Percentiles rank a stretch among this genome's conserved stretches.
phyloP scores from a whole-genome alignment of 2,329 filamentous ascomycete genomes.

The Trichoderma guizhouense region DNA sequence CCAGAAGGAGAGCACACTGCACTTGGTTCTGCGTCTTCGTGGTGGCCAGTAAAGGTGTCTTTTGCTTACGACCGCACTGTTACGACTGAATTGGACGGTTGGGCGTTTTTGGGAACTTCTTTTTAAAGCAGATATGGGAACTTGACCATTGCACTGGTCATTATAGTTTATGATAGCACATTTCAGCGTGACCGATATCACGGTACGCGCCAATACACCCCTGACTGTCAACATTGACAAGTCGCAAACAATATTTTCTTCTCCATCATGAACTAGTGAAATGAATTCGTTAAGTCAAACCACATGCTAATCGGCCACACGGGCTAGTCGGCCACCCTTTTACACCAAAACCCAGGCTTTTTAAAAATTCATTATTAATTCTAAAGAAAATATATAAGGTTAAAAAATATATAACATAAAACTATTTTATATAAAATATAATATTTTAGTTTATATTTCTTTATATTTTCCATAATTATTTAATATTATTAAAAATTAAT shows the following conservation, averaged over 20 bases:
- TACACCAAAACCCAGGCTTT: too few species aligned
- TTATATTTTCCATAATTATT: too few species aligned
- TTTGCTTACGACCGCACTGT: slow-evolving; percentile 12
- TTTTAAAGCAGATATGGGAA: slow-evolving; percentile 13
- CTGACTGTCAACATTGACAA: slow-evolving; percentile 45
- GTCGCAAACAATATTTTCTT: not conserved
- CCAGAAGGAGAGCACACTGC: slow-evolving; percentile 86
- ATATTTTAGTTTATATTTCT: too few species aligned
- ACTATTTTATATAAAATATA: too few species aligned
- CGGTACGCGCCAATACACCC: slow-evolving; percentile 9
- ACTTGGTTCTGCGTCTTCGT: slow-evolving; percentile 85
- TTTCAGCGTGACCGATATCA: not conserved
- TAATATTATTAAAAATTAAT: too few species aligned
- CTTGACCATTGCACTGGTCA: slow-evolving; percentile 1
- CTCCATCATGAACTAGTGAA: not conserved
- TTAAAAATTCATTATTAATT: too few species aligned
- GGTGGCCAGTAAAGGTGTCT: slow-evolving; percentile 55
- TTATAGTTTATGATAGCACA: slow-evolving; percentile 8
- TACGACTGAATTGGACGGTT: slow-evolving; percentile 2
- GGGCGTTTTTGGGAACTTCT: slow-evolving; percentile 4
- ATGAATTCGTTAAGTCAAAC: too few species aligned
- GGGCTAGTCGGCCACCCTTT: too few species aligned
- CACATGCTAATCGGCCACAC: too few species aligned
- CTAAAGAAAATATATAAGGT: too few species aligned
- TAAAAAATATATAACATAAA: too few species aligned